phyloP scores from a whole-genome alignment of 1,284 basidiomycete species.

The Ceratobasidium theobromae region DNA sequence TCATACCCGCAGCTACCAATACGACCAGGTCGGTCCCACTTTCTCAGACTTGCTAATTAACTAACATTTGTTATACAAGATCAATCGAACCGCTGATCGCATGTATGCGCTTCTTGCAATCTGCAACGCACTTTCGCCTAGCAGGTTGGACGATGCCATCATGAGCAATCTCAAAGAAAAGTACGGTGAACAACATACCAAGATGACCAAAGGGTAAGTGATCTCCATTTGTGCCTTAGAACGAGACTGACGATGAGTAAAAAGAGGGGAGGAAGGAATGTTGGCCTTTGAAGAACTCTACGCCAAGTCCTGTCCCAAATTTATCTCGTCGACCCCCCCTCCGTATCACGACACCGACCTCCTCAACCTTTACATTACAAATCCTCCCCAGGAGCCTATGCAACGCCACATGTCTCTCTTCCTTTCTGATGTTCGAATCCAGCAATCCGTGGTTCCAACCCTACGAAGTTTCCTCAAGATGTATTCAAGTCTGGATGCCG shows the following conservation, averaged over 20 bases:
- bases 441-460: conserved; percentile 72
- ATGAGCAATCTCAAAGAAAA: conserved; percentile 91
- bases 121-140: conserved; percentile 89
- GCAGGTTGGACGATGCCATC: conserved; percentile 90
- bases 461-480: conserved; percentile 91
- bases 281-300: conserved; percentile 93
- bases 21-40: conserved; percentile 70
- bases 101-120: conserved; percentile 97
- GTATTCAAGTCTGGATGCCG: conserved; percentile 90
- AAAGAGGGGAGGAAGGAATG: conserved; percentile 66
- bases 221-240: neutral
- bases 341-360: conserved; percentile 83
- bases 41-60: neutral
- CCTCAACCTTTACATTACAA: conserved; percentile 57
- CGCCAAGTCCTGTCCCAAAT: conserved; percentile 93
- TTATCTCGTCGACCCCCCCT: conserved; percentile 91
- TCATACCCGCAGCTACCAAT: conserved; percentile 94
- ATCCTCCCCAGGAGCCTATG: conserved; percentile 66
- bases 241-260: neutral
- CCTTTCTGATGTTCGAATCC: conserved; percentile 74
- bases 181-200: conserved; percentile 86
- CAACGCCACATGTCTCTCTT: conserved; percentile 85
- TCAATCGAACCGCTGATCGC: conserved; percentile 95
- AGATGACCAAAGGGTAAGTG: conserved; percentile 77
- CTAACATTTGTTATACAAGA: conserved; percentile 50